Base-by-base conservation (phyloP, 1,284 basidiomycete species). In the Porogramme epimiltina region DNA sequence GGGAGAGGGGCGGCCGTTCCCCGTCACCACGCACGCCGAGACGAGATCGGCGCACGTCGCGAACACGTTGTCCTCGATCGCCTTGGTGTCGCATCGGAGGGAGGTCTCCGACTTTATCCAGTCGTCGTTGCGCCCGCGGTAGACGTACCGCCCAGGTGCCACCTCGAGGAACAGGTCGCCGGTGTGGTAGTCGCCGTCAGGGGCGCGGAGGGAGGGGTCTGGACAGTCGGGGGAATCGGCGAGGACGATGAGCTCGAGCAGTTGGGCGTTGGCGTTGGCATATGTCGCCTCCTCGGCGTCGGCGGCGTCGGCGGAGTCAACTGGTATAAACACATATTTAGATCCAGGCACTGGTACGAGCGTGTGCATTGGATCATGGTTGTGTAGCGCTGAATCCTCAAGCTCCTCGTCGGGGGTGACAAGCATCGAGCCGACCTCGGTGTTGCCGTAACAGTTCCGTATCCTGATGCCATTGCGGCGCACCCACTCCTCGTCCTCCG, bases 101-200 rank as follows among this genome's bases (percentile, higher is more conserved):
- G 86, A 85, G 65, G 79, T 87, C 62, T 87, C 82, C 38, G 81
- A 85, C 70, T 89, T 89, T 66, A 89, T 89, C 87, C 87, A 89
- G 65, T 89, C 87, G 56, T 89, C 87, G 56, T 87, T 80, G 38
- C 87, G 77, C 16, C 87, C 87, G 43, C 83, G 77, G 62, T 80
- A 86, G 25, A 81, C 64, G 66, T 83, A 89, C 54, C 68, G 69
- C 0, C 83, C 82, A 1, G 79, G 73, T 2, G 69, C 53, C 28
- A 76, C 71, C 63, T 86, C 80, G 56, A 81, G 74, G 73, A 89
- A 89, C 22, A 89, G 71, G 64, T 89, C 87, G 4, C 87, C 87
- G 11, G 87, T 89, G 66, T 87, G 85, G 69, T 84, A 87, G 61
- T 86, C 71, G 5, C 85, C 85, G 63, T 89, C 85, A 0, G 70